Conservation (phyloP, 202 grass and related monocot genomes). For the Setaria italica region DNA sequence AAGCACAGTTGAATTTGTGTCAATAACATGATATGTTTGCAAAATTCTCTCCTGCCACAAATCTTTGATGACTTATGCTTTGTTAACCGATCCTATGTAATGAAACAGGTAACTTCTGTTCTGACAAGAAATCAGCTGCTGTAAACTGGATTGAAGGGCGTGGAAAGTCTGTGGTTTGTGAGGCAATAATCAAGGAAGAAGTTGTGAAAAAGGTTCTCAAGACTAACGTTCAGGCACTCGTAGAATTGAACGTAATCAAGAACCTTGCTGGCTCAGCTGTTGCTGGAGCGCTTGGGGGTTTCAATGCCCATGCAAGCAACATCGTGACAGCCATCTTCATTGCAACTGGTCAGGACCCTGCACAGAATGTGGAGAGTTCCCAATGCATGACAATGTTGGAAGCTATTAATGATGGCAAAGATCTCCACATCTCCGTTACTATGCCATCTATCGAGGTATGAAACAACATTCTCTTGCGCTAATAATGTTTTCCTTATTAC, state of each 20-base stretch:
- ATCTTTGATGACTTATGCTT: conserved; percentile 28
- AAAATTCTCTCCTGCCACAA: neutral
- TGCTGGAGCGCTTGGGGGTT: conserved; percentile 89
- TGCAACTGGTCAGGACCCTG: conserved; percentile 94
- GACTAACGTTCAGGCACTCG: conserved; percentile 75
- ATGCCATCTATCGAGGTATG: conserved; percentile 97
- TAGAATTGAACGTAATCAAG: conserved; percentile 90
- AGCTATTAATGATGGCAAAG: conserved; percentile 79
- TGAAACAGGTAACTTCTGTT: conserved; percentile 87
- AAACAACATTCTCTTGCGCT: neutral
- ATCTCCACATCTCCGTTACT: conserved; percentile 92
- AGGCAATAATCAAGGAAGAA: conserved; percentile 88
- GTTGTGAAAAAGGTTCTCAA: conserved; percentile 89
- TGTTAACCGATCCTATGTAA: neutral
- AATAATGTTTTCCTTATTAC: neutral
- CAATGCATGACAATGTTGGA: conserved; percentile 98
- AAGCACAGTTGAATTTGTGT: neutral
- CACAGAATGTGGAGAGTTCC: conserved; percentile 94
- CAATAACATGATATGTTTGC: neutral
- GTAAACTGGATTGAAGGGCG: conserved; percentile 95
- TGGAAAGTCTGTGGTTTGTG: conserved; percentile 91
- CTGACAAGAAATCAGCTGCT: conserved; percentile 94
- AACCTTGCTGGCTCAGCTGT: conserved; percentile 93
- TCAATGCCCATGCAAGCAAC: conserved; percentile 98
- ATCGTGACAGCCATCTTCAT: conserved; percentile 88